Percentiles rank a stretch among this genome's conserved stretches.
phyloP scores from a whole-genome alignment of 2,329 filamentous ascomycete genomes.

The Aspergillus tamarii region DNA sequence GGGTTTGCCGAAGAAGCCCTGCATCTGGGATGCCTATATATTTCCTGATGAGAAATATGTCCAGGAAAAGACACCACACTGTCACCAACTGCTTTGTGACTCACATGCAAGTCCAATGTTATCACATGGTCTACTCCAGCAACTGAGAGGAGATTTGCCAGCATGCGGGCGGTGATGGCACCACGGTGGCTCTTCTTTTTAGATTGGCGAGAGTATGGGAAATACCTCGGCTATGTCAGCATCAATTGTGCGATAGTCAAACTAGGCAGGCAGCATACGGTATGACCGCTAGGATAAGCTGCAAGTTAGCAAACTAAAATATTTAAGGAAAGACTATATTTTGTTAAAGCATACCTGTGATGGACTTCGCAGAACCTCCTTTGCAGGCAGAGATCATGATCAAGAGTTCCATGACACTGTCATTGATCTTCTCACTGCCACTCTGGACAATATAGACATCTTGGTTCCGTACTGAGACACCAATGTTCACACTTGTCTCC shows the following conservation, averaged over 20 bases:
- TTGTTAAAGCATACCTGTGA: constrained; percentile 71
- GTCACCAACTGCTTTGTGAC: constrained; percentile 29
- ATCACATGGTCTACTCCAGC: constrained; percentile 97
- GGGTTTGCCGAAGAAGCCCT: constrained; percentile 97
- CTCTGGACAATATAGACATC: constrained; percentile 99
- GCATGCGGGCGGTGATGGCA: constrained; percentile 94
- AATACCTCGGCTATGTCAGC: constrained; percentile 65
- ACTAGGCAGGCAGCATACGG: constrained; percentile 46
- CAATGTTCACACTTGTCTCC: constrained; percentile 70
- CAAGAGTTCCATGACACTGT: constrained; percentile 97
- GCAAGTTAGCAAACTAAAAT: constrained; percentile 12
- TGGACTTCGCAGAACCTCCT: constrained; percentile 92
- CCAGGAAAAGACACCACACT: constrained; percentile 6
- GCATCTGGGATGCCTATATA: constrained; percentile 83
- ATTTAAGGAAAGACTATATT: not conserved
- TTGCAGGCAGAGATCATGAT: constrained; percentile 99
- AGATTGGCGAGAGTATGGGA: constrained; percentile 98
- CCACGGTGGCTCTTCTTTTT: constrained; percentile 98
- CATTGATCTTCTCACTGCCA: constrained; percentile 93
- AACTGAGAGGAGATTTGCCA: constrained; percentile 90
- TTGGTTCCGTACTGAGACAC: constrained; percentile 82
- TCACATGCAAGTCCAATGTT: constrained; percentile 87
- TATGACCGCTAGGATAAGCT: constrained; percentile 44
- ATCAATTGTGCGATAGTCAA: constrained; percentile 32
- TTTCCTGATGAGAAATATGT: constrained; percentile 23